Evolutionary conservation across 495 filamentous ascomycete genomes (phyloP), one percentile per base, ranked within the genome.

Genomic region (Daldinia decipiens): DNA sequence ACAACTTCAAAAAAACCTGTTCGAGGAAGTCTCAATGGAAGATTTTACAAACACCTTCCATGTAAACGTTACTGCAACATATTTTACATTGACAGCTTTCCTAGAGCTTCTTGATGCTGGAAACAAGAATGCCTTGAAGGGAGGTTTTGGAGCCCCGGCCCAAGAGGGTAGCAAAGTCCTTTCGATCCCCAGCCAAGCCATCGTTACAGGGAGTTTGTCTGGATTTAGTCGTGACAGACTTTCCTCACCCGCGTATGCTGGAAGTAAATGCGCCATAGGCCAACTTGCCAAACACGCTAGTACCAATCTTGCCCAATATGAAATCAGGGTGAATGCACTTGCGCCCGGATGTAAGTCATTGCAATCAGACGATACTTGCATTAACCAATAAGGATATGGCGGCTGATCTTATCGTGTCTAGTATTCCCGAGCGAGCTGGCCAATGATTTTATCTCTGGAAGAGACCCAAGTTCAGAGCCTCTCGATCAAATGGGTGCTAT

Each of bases 371-470:
- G n/a, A 47, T 21, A 15, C 24, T 31, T 50, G 4, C 53, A 7
- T 7, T 31, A 15, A 11, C n/a, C 4, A 13, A 58, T 27, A 21
- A 24, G 5, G 11, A 50, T 27, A 29, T 19, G 34, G 31, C 54
- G 24, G 24, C 50, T 50, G 29, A 13, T 57, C 12, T 34, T 9
- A 31, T 3, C 51, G 0, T 54, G 1, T 9, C 5, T 43, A 86
- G 84, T 87, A 34, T 91, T 85, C 76, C 80, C 84, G 0, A 85
- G 84, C 1, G 88, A 90, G 13, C 82, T 90, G 79, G 82, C 88
- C 1, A 34, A 62, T 11, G 67, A 62, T 3, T 29, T 86, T n/a
- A 80, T 75, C 15, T 34, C 72, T 27, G 24, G 54, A 45, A 65
- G 86, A 12, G 81, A 83, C 5, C 83, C 80, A 5, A 84, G 83